phyloP scores from a whole-genome alignment of 768 basidiomycete species.

The Hericium coralloides region DNA sequence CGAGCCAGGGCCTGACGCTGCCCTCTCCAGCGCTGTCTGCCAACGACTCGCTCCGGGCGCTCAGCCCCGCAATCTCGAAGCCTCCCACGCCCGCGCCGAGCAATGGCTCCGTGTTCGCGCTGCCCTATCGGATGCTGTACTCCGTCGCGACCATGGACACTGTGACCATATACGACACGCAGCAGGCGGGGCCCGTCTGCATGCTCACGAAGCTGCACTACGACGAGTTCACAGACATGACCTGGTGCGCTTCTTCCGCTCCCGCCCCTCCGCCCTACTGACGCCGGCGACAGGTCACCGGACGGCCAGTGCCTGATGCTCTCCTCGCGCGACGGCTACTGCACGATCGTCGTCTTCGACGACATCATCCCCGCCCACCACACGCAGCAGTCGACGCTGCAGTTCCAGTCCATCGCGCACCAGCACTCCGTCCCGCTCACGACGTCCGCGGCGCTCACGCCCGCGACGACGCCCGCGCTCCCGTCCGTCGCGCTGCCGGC shows the following conservation, averaged over 20 bases:
- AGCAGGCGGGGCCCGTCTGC: conserved; percentile 88
- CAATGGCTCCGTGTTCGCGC: conserved; percentile 67
- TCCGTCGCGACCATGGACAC: conserved; percentile 97
- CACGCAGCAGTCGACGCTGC: conserved; percentile 85
- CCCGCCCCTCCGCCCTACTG: not conserved
- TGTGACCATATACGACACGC: conserved; percentile 92
- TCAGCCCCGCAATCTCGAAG: conserved; percentile 13
- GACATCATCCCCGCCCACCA: conserved; percentile 85
- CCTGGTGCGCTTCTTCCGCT: conserved; percentile 58
- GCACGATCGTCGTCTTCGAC: conserved; percentile 91
- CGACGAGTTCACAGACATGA: conserved; percentile 94
- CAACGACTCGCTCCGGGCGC: conserved; percentile 27
- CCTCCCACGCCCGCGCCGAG: conserved; percentile 48
- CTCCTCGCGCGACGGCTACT: conserved; percentile 93
- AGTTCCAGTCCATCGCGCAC: conserved; percentile 86
- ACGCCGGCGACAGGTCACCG: conserved; percentile 59
- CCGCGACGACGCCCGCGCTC: conserved; percentile 28
- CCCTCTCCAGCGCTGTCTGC: conserved; percentile 52
- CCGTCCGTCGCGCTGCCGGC: conserved; percentile 11
- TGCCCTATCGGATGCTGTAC: conserved; percentile 92
- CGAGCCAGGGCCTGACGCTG: conserved; percentile 4
- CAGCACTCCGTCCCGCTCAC: conserved; percentile 66
- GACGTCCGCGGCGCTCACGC: conserved; percentile 26
- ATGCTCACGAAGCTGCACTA: conserved; percentile 93
- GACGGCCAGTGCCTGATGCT: conserved; percentile 91